A percentile compares a stretch with the other conserved stretches of the same genome.
Evolutionary conservation across 129 eudicot genomes (phyloP).

Genomic region (Escallonia rubra): DNA sequence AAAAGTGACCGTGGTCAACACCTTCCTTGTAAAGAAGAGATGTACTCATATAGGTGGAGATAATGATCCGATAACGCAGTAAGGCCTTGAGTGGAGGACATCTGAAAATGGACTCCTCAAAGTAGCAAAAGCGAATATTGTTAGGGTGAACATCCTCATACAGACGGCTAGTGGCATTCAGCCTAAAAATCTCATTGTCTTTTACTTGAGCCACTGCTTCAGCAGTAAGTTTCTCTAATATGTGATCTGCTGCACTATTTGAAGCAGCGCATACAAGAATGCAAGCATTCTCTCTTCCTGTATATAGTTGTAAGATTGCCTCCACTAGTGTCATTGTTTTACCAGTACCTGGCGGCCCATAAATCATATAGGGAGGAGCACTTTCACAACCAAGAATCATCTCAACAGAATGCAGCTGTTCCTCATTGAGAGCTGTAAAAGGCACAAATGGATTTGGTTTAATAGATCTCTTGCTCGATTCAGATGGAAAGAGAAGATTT

Average conservation of each 20-base stretch:
- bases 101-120: neutral
- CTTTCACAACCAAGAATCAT: neutral
- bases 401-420: neutral
- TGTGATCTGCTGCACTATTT: neutral
- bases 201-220: neutral
- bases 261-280: neutral
- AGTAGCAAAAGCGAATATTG: neutral
- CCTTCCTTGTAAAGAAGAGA: neutral
- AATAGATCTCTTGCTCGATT: neutral
- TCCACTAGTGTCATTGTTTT: neutral
- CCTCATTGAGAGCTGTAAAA: neutral
- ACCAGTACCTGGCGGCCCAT: neutral
- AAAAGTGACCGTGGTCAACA: neutral
- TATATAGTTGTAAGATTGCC: neutral
- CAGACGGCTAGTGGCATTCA: neutral
- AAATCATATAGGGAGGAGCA: neutral
- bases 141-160: constrained; percentile 1
- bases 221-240: neutral
- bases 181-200: neutral
- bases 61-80: neutral
- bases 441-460: neutral
- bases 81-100: neutral
- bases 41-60: neutral
- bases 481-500: neutral
- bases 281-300: neutral